phyloP scores from a whole-genome alignment of 108 stramenopile genomes.

The Nannochloropsis granulata region DNA sequence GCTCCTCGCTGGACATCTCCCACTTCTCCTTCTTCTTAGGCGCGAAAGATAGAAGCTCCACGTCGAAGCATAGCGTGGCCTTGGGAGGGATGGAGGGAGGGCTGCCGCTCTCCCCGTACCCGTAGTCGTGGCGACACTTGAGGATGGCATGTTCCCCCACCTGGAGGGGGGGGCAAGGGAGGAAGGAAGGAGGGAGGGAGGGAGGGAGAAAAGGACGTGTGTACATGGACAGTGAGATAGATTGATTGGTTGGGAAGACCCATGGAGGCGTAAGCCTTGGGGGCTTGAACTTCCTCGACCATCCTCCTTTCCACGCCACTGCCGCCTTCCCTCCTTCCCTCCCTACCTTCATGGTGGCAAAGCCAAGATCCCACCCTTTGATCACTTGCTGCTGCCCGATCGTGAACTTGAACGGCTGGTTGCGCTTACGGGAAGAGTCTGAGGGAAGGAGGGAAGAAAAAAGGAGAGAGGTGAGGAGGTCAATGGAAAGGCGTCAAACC shows the following conservation, averaged over 20 bases:
- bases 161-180: background rate
- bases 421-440: conserved; percentile 30
- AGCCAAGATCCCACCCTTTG: conserved; percentile 78
- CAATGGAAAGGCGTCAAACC: too few relatives aligned
- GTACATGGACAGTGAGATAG: too few relatives aligned
- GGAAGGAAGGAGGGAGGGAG: background rate
- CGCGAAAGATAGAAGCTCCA: conserved; percentile 28
- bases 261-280: too few relatives aligned
- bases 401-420: conserved; percentile 79
- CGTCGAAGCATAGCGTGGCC: conserved; percentile 38
- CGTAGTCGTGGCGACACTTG: conserved; percentile 39
- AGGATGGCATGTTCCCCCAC: conserved; percentile 36
- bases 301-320: too few relatives aligned
- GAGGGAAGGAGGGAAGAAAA: background rate
- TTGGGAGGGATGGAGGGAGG: conserved; percentile 33
- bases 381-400: conserved; percentile 86
- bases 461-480: background rate
- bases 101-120: conserved; percentile 30
- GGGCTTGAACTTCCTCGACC: too few relatives aligned
- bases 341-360: conserved; percentile 30
- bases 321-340: background rate
- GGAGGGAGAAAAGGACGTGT: too few relatives aligned
- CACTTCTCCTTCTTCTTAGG: conserved; percentile 41
- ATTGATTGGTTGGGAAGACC: too few relatives aligned
- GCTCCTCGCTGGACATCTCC: conserved; percentile 59